Base-by-base conservation (phyloP, 2,329 filamentous ascomycete species). In the Cytospora piceicola region DNA sequence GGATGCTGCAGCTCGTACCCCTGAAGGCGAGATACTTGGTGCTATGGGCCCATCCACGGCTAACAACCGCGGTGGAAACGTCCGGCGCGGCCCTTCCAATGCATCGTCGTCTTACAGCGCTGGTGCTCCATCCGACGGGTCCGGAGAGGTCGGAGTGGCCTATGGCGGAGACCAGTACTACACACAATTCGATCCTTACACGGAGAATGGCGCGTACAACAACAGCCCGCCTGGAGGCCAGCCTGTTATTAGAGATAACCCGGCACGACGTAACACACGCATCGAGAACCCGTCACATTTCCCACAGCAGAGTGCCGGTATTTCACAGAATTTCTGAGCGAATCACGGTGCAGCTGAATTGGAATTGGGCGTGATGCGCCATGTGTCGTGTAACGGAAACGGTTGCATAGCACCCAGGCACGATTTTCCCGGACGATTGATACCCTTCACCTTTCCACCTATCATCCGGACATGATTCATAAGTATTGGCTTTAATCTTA, bases 51-150 rank as follows among this genome's bases (percentile, higher is more conserved):
- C 92, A 15, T 83, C 86, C 17, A 84, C 90, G 30, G 83, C 86
- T 64, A 85, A 86, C 68, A 90, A 90, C 76, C 84, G 87, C 61
- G 82, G 80, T 58, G 82, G 79, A 30, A 92, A 92, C 70, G 91
- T 98, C 42, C 92, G 91, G 70, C 90, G 95, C 62, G 95, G 95
- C 1, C 89, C 93, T 2, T 98, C 94, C 7, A 98, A 98, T 74
- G 95, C 95, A 7, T 99, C 95, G 0, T 98, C 95, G 0, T 94
- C 92, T 1, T 99, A 98, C 80, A 97, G 94, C 69, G 90, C 89
- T 15, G 91, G 88, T 9, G 89, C 88, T 54, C 87, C 87, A 67
- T 97, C 94, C 0, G 88, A 90, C 65, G 85, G 83, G 12, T 90
- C 88, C 12, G 83, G 76, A 15, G 87, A 89, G 27, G 79, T 77